Evolutionary conservation across 2,329 filamentous ascomycete species (phyloP).

Genomic region (Tolypocladium tundrense): DNA sequence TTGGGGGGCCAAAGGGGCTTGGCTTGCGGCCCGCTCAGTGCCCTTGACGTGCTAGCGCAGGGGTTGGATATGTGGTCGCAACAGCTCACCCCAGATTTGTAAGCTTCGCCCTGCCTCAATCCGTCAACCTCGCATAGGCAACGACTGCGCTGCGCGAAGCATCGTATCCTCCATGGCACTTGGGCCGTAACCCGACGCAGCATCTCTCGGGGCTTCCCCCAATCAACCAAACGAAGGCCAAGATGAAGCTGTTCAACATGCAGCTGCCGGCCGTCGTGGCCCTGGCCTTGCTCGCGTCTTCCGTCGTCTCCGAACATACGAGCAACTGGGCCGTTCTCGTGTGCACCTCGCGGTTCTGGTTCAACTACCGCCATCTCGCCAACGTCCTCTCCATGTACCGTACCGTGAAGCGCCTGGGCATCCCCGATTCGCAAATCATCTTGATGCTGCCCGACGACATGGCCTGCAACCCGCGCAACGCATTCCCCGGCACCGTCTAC

Average conservation of each 20-base stretch:
- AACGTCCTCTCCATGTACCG: slow-evolving; percentile 97
- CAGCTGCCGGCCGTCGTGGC: slow-evolving; percentile 38
- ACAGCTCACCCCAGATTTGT: not conserved
- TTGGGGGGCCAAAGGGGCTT: not conserved
- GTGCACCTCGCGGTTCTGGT: slow-evolving; percentile 97
- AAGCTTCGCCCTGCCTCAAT: not conserved
- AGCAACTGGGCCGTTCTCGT: slow-evolving; percentile 99
- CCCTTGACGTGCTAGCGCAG: no score
- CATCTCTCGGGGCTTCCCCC: not conserved
- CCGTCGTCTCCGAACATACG: slow-evolving; percentile 64
- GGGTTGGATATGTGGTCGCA: not conserved
- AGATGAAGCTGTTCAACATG: slow-evolving; percentile 41
- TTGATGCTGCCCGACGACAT: slow-evolving; percentile 99
- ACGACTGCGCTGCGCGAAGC: not conserved
- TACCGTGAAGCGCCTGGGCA: slow-evolving; percentile 94
- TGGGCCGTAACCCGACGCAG: not conserved
- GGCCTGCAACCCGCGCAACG: slow-evolving; percentile 97
- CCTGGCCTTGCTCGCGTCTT: slow-evolving; percentile 34
- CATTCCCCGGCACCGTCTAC: slow-evolving; percentile 95
- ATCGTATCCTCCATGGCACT: not conserved
- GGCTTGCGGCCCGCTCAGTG: no score
- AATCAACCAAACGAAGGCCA: not conserved
- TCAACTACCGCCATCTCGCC: slow-evolving; percentile 97
- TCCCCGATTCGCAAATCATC: slow-evolving; percentile 97
- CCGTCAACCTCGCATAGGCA: not conserved